Evolutionary conservation across 768 basidiomycete species (phyloP).

Genomic region (Exidia glandulosa): DNA sequence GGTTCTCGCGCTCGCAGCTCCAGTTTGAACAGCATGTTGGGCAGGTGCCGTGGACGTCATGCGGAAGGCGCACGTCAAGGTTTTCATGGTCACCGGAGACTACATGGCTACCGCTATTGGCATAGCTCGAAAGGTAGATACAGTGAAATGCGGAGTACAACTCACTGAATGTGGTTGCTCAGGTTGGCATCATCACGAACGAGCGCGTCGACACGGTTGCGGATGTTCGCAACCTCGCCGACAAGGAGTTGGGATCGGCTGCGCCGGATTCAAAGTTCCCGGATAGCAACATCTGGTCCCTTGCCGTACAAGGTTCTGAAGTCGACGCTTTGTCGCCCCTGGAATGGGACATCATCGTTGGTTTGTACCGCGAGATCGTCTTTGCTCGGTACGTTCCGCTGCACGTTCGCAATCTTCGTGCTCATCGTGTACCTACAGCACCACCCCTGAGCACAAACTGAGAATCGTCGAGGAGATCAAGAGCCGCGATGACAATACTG

Average conservation of each 20-base stretch:
- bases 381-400: too few species aligned
- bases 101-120: conserved; percentile 25
- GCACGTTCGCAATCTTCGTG: too few species aligned
- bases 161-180: not conserved
- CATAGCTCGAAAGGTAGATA: conserved; percentile 26
- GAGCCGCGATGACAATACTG: conserved; percentile 33
- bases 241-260: conserved; percentile 8
- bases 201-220: conserved; percentile 24
- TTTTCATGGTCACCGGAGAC: conserved; percentile 26
- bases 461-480: conserved; percentile 45
- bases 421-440: too few species aligned
- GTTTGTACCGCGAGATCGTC: conserved; percentile 32
- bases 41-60: conserved; percentile 7
- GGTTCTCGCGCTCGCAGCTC: too few species aligned
- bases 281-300: conserved; percentile 15
- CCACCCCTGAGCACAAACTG: conserved; percentile 47
- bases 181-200: conserved; percentile 31
- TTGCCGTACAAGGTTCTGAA: conserved; percentile 37
- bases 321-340: conserved; percentile 21
- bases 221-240: conserved; percentile 14
- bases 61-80: conserved; percentile 20
- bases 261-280: not conserved
- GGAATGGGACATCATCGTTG: conserved; percentile 31
- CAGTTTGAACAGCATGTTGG: too few species aligned
- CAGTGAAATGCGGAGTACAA: not conserved